These are phyloP conservation scores for Ilyonectria robusta DNA, from an alignment of 2,329 filamentous ascomycete species.

Conservation along the genomic window DNA sequence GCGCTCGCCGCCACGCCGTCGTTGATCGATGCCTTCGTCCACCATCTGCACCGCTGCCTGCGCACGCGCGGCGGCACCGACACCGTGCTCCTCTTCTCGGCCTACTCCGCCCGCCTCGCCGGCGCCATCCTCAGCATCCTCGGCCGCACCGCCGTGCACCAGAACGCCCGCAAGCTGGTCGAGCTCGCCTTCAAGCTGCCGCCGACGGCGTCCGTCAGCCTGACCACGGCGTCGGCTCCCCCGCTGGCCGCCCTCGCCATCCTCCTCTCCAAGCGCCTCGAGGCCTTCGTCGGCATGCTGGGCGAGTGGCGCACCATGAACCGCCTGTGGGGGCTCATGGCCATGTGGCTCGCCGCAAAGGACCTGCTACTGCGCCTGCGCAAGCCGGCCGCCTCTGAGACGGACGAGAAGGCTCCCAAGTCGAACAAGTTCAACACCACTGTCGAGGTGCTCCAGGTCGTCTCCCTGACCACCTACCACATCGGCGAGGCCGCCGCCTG, in stretches of 20 bases:
- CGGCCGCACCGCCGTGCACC: conserved; percentile 70
- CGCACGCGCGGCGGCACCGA: conserved; percentile 79
- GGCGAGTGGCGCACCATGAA: conserved; percentile 80
- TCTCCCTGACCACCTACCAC: conserved; percentile 79
- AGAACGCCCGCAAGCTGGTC: conserved; percentile 65
- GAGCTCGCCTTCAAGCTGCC: conserved; percentile 67
- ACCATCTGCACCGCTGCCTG: conserved; percentile 73
- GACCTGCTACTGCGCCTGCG: conserved; percentile 55
- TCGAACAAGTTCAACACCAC: conserved; percentile 54
- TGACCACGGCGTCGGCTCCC: conserved; percentile 56
- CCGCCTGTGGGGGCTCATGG: conserved; percentile 83
- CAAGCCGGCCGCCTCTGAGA: conserved; percentile 55
- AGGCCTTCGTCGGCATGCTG: conserved; percentile 75
- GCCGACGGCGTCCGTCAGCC: conserved; percentile 63
- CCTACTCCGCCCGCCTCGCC: conserved; percentile 75
- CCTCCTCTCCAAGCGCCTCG: conserved; percentile 67
- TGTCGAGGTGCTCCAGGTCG: conserved; percentile 78
- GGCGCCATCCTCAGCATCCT: conserved; percentile 66
- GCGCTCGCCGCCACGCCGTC: conserved; percentile 40
- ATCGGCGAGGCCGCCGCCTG: conserved; percentile 87
- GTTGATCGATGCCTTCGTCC: conserved; percentile 66
- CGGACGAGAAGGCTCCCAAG: conserved; percentile 49
- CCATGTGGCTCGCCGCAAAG: conserved; percentile 78
- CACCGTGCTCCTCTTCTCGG: conserved; percentile 76
- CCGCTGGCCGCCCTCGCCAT: conserved; percentile 61